These are phyloP conservation scores for Pyrenopolyporus hunteri DNA, from an alignment of 495 filamentous ascomycete genomes.

Conservation along the genomic window DNA sequence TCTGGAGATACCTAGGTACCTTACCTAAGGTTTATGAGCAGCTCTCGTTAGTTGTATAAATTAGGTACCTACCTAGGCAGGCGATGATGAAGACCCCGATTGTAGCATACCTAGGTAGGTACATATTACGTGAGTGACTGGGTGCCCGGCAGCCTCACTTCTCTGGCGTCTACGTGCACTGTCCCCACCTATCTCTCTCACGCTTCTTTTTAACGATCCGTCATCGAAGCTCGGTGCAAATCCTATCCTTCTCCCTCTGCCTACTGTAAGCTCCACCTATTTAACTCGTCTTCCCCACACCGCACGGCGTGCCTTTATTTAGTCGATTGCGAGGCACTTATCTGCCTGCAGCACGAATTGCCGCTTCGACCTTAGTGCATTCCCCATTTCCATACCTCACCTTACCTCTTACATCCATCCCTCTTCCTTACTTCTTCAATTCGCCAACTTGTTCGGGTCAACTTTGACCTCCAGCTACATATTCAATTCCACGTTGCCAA, in stretches of 20 bases:
- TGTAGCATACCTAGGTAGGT: too few species aligned
- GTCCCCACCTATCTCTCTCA: slow-evolving; percentile 13
- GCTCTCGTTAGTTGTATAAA: background rate
- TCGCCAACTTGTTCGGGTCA: too few species aligned
- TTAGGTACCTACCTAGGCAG: background rate
- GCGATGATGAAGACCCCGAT: background rate
- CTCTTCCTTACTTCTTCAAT: slow-evolving; percentile 1
- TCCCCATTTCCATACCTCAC: background rate
- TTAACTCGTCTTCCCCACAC: slow-evolving; percentile 18
- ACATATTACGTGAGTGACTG: too few species aligned
- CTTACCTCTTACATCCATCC: background rate
- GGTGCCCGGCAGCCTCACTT: slow-evolving; percentile 15
- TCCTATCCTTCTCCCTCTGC: background rate
- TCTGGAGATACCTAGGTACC: background rate
- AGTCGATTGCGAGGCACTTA: slow-evolving; percentile 32
- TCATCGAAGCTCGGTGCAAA: slow-evolving; percentile 1
- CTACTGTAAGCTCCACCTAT: slow-evolving; percentile 3
- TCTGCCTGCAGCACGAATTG: slow-evolving; percentile 36
- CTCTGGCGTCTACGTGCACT: background rate
- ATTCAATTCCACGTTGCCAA: too few species aligned
- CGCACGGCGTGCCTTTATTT: slow-evolving; percentile 12
- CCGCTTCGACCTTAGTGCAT: slow-evolving; percentile 26
- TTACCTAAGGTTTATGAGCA: background rate
- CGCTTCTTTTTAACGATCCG: background rate
- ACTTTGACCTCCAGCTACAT: too few species aligned